A percentile compares a stretch with the other conserved stretches of the same genome.
These are phyloP conservation scores for Recurvomyces mirabilis DNA, from an alignment of 495 filamentous ascomycete species.

Conservation along the genomic window DNA sequence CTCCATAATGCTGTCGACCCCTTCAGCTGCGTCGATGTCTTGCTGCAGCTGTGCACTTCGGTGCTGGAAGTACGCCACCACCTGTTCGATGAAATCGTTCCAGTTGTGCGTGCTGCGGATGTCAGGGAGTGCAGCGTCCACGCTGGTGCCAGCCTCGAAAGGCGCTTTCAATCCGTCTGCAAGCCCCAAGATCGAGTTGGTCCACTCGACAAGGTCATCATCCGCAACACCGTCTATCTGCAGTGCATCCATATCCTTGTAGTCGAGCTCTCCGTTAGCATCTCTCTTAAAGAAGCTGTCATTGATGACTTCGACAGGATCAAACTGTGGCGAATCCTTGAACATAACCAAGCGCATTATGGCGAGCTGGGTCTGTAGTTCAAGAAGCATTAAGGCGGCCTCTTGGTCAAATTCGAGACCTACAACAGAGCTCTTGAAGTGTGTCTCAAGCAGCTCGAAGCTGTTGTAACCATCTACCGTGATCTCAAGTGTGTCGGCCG, in stretches of 20 bases:
- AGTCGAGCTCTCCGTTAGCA: constrained; percentile 2
- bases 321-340: neutral
- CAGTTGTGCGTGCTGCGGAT: constrained; percentile 13
- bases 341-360: constrained; percentile 1
- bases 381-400: neutral
- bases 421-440: constrained; percentile 9
- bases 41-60: constrained; percentile 15
- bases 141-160: neutral
- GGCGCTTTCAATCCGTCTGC: neutral
- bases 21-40: constrained; percentile 15
- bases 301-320: neutral
- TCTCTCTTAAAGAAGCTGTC: constrained; percentile 10
- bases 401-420: neutral
- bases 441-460: neutral
- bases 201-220: neutral
- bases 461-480: constrained; percentile 1
- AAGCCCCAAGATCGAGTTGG: neutral
- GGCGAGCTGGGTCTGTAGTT: constrained; percentile 7
- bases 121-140: neutral
- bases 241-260: constrained; percentile 2
- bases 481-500: constrained; percentile 2
- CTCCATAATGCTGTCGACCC: constrained; percentile 5
- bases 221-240: neutral
- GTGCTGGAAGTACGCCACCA: constrained; percentile 8
- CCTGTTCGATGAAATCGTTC: constrained; percentile 11